Evolutionary conservation across 2,329 filamentous ascomycete genomes (phyloP).

Genomic region (Penicillium concentricum): DNA sequence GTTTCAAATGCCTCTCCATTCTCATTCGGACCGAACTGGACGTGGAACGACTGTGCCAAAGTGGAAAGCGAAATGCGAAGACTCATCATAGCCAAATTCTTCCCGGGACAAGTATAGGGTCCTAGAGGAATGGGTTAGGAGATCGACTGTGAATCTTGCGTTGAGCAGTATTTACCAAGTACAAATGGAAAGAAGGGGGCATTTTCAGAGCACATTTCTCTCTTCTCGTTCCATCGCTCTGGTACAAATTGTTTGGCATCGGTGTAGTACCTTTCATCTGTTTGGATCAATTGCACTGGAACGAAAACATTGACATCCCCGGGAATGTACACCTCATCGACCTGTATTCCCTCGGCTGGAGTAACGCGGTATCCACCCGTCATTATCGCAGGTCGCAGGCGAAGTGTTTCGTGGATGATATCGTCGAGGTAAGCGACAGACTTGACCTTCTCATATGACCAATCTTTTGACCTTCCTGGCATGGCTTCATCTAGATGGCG

Average conservation of each 20-base stretch:
- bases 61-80: slow-evolving; percentile 4
- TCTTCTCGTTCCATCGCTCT: slow-evolving; percentile 29
- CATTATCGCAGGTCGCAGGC: slow-evolving; percentile 36
- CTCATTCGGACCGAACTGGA: not conserved
- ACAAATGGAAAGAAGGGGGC: slow-evolving; percentile 25
- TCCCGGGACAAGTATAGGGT: slow-evolving; percentile 33
- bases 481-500: slow-evolving; percentile 1
- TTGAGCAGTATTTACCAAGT: slow-evolving; percentile 6
- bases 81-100: slow-evolving; percentile 31
- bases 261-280: slow-evolving; percentile 21
- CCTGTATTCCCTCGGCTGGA: slow-evolving; percentile 22
- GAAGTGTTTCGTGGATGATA: slow-evolving; percentile 19
- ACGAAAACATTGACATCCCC: slow-evolving; percentile 20
- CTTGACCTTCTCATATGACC: too few species aligned
- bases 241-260: slow-evolving; percentile 29
- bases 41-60: not conserved
- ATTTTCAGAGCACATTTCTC: slow-evolving; percentile 15
- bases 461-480: not conserved
- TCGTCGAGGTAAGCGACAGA: too few species aligned
- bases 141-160: not conserved
- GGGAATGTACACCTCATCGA: slow-evolving; percentile 16
- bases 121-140: slow-evolving; percentile 11
- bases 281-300: slow-evolving; percentile 26
- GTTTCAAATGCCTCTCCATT: not conserved
- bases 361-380: slow-evolving; percentile 36